Evolutionary conservation across 345 rosid genomes (phyloP), one percentile per base, ranked within the genome.

Genomic region (Lenwebbia sp.): DNA sequence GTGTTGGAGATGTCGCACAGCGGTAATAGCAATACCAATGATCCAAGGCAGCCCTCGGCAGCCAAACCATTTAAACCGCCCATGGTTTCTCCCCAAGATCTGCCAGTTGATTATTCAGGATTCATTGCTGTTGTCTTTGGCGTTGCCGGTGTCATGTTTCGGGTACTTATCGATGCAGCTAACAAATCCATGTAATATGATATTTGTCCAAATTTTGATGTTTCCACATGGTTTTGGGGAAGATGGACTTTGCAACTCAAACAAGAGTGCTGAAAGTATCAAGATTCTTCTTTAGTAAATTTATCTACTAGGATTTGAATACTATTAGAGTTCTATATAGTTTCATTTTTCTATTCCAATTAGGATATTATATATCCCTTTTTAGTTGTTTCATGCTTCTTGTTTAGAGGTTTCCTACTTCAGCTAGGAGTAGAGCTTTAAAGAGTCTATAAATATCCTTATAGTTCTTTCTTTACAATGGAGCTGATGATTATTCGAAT

Each of bases 91-190:
- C 92, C 96, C 78, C 94, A 97, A 86, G 99, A 96, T 88, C 92
- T 96, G n/a, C 99, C 99, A 55, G 92, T 97, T 57, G 99, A 97
- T 88, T 96, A 97, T 91, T 92, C 98, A 7, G 99, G 98, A 86
- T 96, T 97, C 91, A 93, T 96, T 85, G 99, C 99, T 82, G 98
- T 97, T 40, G 87, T 96, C 87, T 93, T 95, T 86, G 99, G 99
- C 52, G 89, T 97, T 41, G 93, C 93, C 4, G 99, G 99, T 84
- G 98, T 96, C 87, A 96, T 97, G 99, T 97, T 97, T 90, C 91
- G 96, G 94, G 98, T 97, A 87, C 37, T 23, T 83, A 28, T 37
- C 15, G 5, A 40, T 33, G 44, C 25, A 30, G 75, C 75, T 1
- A 2, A 30, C 75, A 62, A 14, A 62, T 62, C 40, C 75, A 62